phyloP scores from a whole-genome alignment of 495 filamentous ascomycete species.

The Hypoxylon fuscum region DNA sequence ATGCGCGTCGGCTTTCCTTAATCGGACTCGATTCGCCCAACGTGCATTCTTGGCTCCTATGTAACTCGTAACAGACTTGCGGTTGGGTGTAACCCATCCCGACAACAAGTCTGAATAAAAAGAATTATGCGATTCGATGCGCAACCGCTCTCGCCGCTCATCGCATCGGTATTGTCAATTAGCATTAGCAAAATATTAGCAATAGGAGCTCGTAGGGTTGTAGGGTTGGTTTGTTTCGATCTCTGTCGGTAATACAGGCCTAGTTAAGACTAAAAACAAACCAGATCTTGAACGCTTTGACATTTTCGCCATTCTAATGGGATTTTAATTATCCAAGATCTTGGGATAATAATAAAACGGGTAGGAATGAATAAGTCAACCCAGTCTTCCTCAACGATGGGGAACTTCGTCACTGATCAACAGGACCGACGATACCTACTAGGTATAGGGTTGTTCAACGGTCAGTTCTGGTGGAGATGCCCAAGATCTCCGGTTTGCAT shows the following conservation, averaged over 20 bases:
- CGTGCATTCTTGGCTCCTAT: constrained; percentile 6
- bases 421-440: constrained; percentile 24
- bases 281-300: constrained; percentile 11
- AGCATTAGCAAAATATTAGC: not conserved
- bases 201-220: not conserved
- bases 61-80: constrained; percentile 29
- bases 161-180: constrained; percentile 15
- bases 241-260: constrained; percentile 9
- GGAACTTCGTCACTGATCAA: constrained; percentile 34
- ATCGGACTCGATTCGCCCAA: constrained; percentile 29
- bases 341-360: constrained; percentile 8
- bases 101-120: constrained; percentile 6
- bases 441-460: not conserved
- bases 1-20: constrained; percentile 40
- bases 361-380: constrained; percentile 2
- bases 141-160: constrained; percentile 10
- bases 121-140: constrained; percentile 3
- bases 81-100: constrained; percentile 35
- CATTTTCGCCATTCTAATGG: constrained; percentile 3
- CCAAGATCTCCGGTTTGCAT: not conserved
- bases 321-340: not conserved
- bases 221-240: constrained; percentile 14
- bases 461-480: constrained; percentile 11
- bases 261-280: constrained; percentile 22
- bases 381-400: constrained; percentile 16